Conservation (phyloP, 306 rosid genomes). For the Hippophae rhamnoides region DNA sequence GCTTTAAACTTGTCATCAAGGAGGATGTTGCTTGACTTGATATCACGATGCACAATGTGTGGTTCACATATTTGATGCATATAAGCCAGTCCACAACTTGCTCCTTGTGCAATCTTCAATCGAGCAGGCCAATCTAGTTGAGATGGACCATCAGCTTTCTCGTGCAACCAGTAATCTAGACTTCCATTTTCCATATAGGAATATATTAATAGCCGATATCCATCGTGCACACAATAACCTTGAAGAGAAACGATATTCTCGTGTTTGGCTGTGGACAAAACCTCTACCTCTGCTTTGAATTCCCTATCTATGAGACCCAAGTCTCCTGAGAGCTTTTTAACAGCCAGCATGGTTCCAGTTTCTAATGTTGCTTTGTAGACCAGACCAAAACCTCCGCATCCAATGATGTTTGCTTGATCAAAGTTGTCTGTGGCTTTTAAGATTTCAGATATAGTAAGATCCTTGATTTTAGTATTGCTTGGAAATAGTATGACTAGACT, state of each 20-base stretch:
- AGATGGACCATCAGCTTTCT: conserved; percentile 65
- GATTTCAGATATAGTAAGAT: conserved; percentile 69
- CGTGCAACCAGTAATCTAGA: conserved; percentile 90
- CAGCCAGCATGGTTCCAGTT: conserved; percentile 62
- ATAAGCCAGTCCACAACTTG: conserved; percentile 72
- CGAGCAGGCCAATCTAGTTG: conserved; percentile 80
- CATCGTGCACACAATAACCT: conserved; percentile 78
- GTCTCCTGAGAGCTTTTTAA: conserved; percentile 93
- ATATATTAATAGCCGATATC: conserved; percentile 71
- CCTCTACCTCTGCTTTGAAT: conserved; percentile 89
- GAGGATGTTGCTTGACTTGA: conserved; percentile 88
- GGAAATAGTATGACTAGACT: conserved; percentile 82
- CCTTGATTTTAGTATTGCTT: conserved; percentile 49
- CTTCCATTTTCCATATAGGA: conserved; percentile 93
- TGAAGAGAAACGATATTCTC: conserved; percentile 79
- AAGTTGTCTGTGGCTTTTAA: conserved; percentile 82
- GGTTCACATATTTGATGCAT: conserved; percentile 88
- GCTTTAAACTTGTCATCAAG: conserved; percentile 77
- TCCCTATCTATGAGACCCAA: conserved; percentile 92
- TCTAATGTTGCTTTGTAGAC: conserved; percentile 78
- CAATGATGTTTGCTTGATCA: conserved; percentile 81
- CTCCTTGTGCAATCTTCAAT: conserved; percentile 55
- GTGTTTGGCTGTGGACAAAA: conserved; percentile 79
- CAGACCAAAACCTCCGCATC: conserved; percentile 95
- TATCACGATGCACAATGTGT: conserved; percentile 89